Percentiles rank a stretch among this genome's conserved stretches.
phyloP scores from a whole-genome alignment of 2,329 filamentous ascomycete species.

The Aspergillus uvarum region DNA sequence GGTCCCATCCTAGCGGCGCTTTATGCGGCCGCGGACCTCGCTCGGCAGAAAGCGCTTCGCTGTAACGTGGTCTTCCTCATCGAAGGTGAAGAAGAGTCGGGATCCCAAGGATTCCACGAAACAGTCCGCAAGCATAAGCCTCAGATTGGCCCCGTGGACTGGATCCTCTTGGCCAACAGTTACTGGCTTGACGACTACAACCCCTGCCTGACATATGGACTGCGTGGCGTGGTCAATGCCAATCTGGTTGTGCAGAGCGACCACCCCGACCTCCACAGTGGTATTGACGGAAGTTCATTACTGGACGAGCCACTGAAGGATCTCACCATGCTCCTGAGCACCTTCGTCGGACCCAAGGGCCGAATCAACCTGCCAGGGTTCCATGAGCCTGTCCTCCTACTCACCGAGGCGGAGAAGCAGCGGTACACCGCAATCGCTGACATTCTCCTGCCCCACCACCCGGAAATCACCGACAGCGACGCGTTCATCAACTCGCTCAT shows the following conservation, averaged over 20 bases:
- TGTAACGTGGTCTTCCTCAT: constrained; percentile 93
- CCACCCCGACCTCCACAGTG: constrained; percentile 87
- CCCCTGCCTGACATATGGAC: constrained; percentile 90
- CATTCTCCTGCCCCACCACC: constrained; percentile 71
- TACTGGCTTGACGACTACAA: constrained; percentile 98
- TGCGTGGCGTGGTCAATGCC: constrained; percentile 90
- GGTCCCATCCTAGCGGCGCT: constrained; percentile 91
- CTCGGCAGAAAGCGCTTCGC: constrained; percentile 76
- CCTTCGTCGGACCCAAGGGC: constrained; percentile 77
- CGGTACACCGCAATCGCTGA: constrained; percentile 82
- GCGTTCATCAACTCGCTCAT: constrained; percentile 82
- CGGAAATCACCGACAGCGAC: constrained; percentile 62
- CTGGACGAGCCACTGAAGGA: constrained; percentile 91
- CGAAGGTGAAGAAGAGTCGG: constrained; percentile 94
- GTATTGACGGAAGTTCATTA: constrained; percentile 90
- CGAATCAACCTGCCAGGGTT: constrained; percentile 82
- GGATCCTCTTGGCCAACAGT: constrained; percentile 92
- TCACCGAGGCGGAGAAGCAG: constrained; percentile 72
- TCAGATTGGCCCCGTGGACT: constrained; percentile 86
- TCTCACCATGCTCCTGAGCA: constrained; percentile 77
- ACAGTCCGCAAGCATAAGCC: constrained; percentile 77
- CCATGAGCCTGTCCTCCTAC: constrained; percentile 76
- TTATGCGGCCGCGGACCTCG: constrained; percentile 86
- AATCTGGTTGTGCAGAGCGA: constrained; percentile 84
- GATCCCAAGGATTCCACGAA: constrained; percentile 85